phyloP scores from a whole-genome alignment of 2,329 filamentous ascomycete species.

The Penicillium brasilianum region DNA sequence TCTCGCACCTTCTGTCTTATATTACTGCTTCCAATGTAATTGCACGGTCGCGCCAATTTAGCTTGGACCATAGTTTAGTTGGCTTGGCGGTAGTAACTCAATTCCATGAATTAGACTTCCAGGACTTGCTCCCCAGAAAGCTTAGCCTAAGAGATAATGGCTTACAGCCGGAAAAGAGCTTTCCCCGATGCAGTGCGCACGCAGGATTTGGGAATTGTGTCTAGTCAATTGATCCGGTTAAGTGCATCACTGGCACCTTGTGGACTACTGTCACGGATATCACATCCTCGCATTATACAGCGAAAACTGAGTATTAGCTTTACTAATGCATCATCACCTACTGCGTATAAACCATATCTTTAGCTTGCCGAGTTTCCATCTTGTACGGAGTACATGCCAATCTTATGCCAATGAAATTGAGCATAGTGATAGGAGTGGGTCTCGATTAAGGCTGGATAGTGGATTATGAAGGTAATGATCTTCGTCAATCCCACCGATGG shows the following conservation, averaged over 20 bases:
- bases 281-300: neutral
- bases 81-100: no score
- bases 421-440: neutral
- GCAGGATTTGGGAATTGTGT: neutral
- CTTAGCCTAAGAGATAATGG: neutral
- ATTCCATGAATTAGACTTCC: neutral
- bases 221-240: neutral
- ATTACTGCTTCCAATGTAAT: no score
- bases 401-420: neutral
- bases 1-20: no score
- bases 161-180: neutral
- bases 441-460: neutral
- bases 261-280: neutral
- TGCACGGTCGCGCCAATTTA: no score
- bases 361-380: neutral
- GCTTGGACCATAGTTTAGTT: no score
- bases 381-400: neutral
- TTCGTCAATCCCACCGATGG: neutral
- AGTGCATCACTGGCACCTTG: neutral
- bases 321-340: neutral
- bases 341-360: neutral
- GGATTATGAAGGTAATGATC: neutral
- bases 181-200: neutral
- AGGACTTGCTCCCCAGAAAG: neutral
- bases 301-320: neutral